phyloP scores from a whole-genome alignment of 768 basidiomycete genomes.

The Termitomyces sp. region DNA sequence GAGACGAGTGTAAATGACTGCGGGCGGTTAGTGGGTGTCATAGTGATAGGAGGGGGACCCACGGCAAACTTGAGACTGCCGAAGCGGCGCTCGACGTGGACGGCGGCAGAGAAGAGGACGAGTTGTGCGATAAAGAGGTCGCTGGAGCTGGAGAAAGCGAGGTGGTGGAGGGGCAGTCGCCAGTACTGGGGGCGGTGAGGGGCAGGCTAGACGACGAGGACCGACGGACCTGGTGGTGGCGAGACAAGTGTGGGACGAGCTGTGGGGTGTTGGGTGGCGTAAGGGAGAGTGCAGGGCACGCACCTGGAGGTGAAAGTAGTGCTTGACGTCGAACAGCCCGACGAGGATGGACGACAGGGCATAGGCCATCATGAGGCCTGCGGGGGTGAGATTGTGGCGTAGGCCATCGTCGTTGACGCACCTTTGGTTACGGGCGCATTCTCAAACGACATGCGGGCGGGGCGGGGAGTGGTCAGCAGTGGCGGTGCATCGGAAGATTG shows the following conservation, averaged over 20 bases:
- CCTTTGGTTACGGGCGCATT: slow-evolving; percentile 84
- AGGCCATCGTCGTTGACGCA: slow-evolving; percentile 14
- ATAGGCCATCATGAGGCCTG: slow-evolving; percentile 56
- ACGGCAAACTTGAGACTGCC: slow-evolving; percentile 88
- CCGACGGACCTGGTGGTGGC: slow-evolving; percentile 69
- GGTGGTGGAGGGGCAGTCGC: slow-evolving; percentile 69
- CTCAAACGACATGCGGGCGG: slow-evolving; percentile 64
- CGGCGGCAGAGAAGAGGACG: slow-evolving; percentile 63
- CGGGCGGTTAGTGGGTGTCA: background rate
- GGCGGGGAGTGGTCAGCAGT: too few relatives aligned
- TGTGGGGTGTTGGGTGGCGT: slow-evolving; percentile 20
- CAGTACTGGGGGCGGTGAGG: slow-evolving; percentile 58
- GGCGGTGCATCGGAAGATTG: too few relatives aligned
- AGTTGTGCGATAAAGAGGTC: slow-evolving; percentile 78
- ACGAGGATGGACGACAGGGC: slow-evolving; percentile 70
- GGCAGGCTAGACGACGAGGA: too few relatives aligned
- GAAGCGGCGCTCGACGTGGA: slow-evolving; percentile 79
- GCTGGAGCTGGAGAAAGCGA: slow-evolving; percentile 79
- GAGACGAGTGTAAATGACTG: slow-evolving; percentile 83
- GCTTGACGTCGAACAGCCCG: slow-evolving; percentile 82
- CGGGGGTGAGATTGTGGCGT: too few relatives aligned
- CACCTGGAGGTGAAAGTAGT: slow-evolving; percentile 83
- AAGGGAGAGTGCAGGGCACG: too few relatives aligned
- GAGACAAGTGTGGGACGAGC: slow-evolving; percentile 87
- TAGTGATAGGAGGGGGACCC: slow-evolving; percentile 19